phyloP scores from a whole-genome alignment of 805 yeast species.

The Spathaspora passalidarum region DNA sequence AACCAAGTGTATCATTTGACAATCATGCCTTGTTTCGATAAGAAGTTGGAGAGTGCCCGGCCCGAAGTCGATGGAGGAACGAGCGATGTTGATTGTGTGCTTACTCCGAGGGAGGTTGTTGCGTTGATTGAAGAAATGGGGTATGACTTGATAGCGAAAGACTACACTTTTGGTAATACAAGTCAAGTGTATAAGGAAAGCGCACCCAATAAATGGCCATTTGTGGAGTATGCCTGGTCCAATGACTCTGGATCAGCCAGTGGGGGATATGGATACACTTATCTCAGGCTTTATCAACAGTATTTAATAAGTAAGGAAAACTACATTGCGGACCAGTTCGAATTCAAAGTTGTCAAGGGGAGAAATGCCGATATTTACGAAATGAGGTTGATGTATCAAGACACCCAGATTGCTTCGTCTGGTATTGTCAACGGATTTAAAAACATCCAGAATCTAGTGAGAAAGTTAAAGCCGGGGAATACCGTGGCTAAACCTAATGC shows the following conservation, averaged over 20 bases:
- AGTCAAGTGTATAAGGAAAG: conserved; percentile 9
- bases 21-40: conserved; percentile 96
- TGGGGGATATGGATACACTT: conserved; percentile 84
- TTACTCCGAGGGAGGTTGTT: conserved; percentile 85
- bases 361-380: conserved; percentile 78
- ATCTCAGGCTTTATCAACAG: conserved; percentile 43
- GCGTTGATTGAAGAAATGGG: conserved; percentile 62
- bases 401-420: conserved; percentile 45
- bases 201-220: conserved; percentile 67
- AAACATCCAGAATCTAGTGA: conserved; percentile 88
- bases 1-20: conserved; percentile 70
- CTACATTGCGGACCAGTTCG: conserved; percentile 17
- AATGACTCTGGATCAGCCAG: conserved; percentile 77
- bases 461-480: conserved; percentile 60
- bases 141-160: conserved; percentile 21
- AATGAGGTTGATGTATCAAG: conserved; percentile 48
- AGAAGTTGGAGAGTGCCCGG: conserved; percentile 90
- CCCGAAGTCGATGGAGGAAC: conserved; percentile 50
- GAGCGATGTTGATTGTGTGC: conserved; percentile 86
- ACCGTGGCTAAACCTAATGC: conserved; percentile 25
- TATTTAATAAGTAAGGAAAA: conserved; percentile 16
- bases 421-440: conserved; percentile 85
- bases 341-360: conserved; percentile 50
- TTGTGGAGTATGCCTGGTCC: conserved; percentile 59
- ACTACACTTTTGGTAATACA: too few relatives aligned